Conservation (phyloP, 345 rosid species). For the Melaleuca quinquenervia region DNA sequence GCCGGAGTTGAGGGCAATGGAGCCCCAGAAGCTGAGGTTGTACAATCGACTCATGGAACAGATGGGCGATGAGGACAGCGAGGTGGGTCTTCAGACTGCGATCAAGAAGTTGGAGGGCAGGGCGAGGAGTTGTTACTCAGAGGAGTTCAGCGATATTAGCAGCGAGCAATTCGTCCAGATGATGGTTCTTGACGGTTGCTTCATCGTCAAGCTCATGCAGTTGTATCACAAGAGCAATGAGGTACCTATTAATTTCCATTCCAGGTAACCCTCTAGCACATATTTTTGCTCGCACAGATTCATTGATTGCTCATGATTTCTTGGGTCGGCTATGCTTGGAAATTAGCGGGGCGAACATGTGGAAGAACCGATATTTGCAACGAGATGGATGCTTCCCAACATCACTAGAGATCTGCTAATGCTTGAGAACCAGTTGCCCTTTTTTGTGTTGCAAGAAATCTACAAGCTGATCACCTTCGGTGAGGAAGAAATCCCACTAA, state of each 20-base stretch:
- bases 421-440: background rate
- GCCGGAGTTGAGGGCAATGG: background rate
- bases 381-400: slow-evolving; percentile 3
- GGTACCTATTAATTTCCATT: background rate
- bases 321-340: background rate
- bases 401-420: background rate
- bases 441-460: background rate
- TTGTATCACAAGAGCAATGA: background rate
- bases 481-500: background rate
- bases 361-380: background rate
- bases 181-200: slow-evolving; percentile 4
- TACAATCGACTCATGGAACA: background rate
- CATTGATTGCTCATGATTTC: background rate
- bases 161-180: background rate
- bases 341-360: background rate
- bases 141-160: background rate
- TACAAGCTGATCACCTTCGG: background rate
- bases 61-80: background rate
- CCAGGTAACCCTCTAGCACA: background rate
- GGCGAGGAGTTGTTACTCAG: background rate
- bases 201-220: slow-evolving; percentile 2
- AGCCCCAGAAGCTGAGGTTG: background rate
- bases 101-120: background rate
- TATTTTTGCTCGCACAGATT: background rate
- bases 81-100: background rate